Evolutionary conservation across 177 flowering plant species (phyloP).

Genomic region (Vitis hybrid): DNA sequence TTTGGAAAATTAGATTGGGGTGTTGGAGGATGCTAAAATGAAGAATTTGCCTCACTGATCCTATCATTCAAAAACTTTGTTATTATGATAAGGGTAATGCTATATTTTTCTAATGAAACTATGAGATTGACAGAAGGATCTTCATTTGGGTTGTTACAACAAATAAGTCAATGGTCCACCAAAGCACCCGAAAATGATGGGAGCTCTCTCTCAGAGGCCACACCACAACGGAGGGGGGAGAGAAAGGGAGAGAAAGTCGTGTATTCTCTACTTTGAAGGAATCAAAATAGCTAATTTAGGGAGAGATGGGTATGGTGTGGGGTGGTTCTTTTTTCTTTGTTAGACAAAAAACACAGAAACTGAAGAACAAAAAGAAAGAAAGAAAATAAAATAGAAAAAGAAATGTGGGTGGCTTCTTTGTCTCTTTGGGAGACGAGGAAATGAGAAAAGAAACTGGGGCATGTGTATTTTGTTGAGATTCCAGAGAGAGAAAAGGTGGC

Average conservation of each 20-base stretch:
- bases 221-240: not conserved
- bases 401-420: not conserved
- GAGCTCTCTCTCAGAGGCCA: not conserved
- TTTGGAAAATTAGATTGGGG: too few relatives aligned
- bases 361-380: not conserved
- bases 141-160: too few relatives aligned
- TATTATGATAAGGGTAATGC: too few relatives aligned
- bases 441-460: too few relatives aligned
- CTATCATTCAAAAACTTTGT: too few relatives aligned
- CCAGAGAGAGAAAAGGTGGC: too few relatives aligned
- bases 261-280: not conserved
- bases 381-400: not conserved
- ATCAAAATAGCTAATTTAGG: constrained; percentile 1
- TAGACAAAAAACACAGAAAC: not conserved
- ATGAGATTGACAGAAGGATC: too few relatives aligned
- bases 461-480: too few relatives aligned
- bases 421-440: not conserved
- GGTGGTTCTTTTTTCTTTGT: too few relatives aligned
- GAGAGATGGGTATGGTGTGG: not conserved
- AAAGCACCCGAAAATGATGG: not conserved
- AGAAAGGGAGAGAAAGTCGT: not conserved
- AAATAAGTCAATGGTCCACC: not conserved
- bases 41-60: too few relatives aligned
- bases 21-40: too few relatives aligned
- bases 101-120: too few relatives aligned